Conservation (phyloP, 176 grass and related monocot genomes). For the Oryza officinalis region DNA sequence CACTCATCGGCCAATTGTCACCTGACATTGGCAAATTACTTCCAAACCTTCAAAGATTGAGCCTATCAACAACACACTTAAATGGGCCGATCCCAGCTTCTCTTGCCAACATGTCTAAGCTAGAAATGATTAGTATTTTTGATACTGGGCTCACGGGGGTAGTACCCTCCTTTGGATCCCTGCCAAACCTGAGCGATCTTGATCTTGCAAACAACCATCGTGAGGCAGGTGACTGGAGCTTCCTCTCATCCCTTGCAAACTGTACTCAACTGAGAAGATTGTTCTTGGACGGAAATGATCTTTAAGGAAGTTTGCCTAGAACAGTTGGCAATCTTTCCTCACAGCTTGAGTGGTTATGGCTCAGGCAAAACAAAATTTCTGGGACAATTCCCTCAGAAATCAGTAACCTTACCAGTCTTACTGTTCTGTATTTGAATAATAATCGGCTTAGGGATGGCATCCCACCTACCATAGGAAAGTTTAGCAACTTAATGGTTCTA, state of each 20-base stretch:
- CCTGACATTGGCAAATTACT: slow-evolving; percentile 42
- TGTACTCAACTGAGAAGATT: slow-evolving; percentile 21
- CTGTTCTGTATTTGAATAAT: slow-evolving; percentile 9
- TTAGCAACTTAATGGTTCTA: slow-evolving; percentile 24
- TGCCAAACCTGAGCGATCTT: slow-evolving; percentile 1
- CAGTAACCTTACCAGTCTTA: slow-evolving; percentile 42
- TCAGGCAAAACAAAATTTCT: slow-evolving; percentile 44
- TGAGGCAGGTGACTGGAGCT: slow-evolving; percentile 36
- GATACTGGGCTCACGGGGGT: slow-evolving; percentile 22
- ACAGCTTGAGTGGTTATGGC: slow-evolving; percentile 19
- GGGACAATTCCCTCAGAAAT: slow-evolving; percentile 47
- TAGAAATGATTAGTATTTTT: slow-evolving; percentile 37
- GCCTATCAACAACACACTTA: slow-evolving; percentile 29
- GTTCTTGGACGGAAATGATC: slow-evolving; percentile 29
- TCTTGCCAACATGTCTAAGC: slow-evolving; percentile 35
- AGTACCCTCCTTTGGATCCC: slow-evolving; percentile 39
- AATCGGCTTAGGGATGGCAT: slow-evolving; percentile 34
- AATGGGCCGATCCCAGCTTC: slow-evolving; percentile 36
- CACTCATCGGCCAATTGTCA: slow-evolving; percentile 23
- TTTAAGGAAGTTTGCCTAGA: slow-evolving; percentile 47
- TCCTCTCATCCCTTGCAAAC: slow-evolving; percentile 44
- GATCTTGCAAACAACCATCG: slow-evolving; percentile 38
- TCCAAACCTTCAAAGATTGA: slow-evolving; percentile 28
- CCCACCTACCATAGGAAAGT: slow-evolving; percentile 23
- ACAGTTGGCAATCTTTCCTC: slow-evolving; percentile 36